phyloP scores from a whole-genome alignment of 257 asterid genomes.

The Nicotiana obtusifolia region DNA sequence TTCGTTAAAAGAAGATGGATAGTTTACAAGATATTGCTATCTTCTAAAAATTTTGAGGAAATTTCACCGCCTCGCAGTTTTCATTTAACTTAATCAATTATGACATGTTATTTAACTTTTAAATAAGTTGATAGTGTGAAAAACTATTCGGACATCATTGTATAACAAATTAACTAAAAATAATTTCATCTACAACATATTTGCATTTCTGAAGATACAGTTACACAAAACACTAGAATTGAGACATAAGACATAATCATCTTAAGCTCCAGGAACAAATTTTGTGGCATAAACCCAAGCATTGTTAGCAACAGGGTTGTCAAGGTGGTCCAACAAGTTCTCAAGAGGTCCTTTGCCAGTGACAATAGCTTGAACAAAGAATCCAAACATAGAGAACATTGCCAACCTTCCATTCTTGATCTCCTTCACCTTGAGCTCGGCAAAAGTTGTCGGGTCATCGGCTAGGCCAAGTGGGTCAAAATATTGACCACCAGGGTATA shows the following conservation, averaged over 20 bases:
- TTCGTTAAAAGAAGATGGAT: no score
- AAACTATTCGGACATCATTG: neutral
- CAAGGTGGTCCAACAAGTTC: conserved; percentile 41
- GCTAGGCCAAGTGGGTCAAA: conserved; percentile 48
- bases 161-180: neutral
- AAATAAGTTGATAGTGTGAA: neutral
- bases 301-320: conserved; percentile 38
- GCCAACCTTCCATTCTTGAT: conserved; percentile 46
- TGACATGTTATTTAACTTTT: neutral
- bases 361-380: conserved; percentile 59
- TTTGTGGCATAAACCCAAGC: conserved; percentile 50
- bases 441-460: conserved; percentile 47
- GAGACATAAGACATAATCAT: neutral
- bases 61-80: no score
- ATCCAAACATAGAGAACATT: conserved; percentile 59
- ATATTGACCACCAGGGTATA: conserved; percentile 40
- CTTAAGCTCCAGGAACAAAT: conserved; percentile 36
- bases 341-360: conserved; percentile 45
- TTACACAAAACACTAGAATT: neutral
- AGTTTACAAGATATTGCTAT: no score
- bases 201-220: conserved; percentile 2
- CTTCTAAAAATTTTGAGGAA: no score
- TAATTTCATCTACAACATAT: neutral
- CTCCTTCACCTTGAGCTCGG: conserved; percentile 51
- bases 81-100: no score